Base-by-base conservation (phyloP, 805 yeast genomes). In the Cyberlindnera maclurae region DNA sequence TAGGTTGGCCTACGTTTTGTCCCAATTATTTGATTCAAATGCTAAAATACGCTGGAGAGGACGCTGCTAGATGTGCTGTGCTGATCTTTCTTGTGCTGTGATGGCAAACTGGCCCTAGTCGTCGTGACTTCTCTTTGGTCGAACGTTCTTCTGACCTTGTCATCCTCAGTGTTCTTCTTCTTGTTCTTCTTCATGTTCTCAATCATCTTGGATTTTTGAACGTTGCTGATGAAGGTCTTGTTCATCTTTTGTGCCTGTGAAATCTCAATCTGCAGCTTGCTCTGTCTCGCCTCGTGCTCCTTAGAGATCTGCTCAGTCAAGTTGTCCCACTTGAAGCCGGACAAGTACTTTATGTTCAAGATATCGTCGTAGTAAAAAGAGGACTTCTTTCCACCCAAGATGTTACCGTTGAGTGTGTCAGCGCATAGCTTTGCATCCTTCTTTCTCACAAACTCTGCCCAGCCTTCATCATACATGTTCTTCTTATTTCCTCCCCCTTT, bases 271-370 rank as follows among this genome's bases (percentile, higher is more conserved):
- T 88, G 80, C 54, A 90, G 67, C 63, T 85, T 88, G 37, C 90
- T 77, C 54, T 88, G 95, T 60, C 96, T 79, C 31, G 81, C 71
- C 59, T 89, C 96, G 46, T 82, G 81, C 63, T 93, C 97, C 52
- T 76, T 76, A 3, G 96, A 88, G 47, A 90, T 84, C 57, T 90
- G 96, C 57, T 83, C 94, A 3, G 97, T 89, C 57, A 93, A 68
- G 54, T 93, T 95, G 40, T 82, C 71, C 98, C 98, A 93, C 57
- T 93, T 93, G 71, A 90, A 93, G 2, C 90, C 88, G 9, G 86
- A 79, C 44, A 93, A 67, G 52, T 93, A 93, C 59, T 85, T 90
- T 43, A 90, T 78, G 58, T 88, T 93, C 67, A 94, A 70, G 18
- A 93, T 80, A 65, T 93, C 98, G 60, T 93, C 98, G 55, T 93